These are phyloP conservation scores for Boletus subparvulus DNA, from an alignment of 768 basidiomycete species.

Conservation along the genomic window DNA sequence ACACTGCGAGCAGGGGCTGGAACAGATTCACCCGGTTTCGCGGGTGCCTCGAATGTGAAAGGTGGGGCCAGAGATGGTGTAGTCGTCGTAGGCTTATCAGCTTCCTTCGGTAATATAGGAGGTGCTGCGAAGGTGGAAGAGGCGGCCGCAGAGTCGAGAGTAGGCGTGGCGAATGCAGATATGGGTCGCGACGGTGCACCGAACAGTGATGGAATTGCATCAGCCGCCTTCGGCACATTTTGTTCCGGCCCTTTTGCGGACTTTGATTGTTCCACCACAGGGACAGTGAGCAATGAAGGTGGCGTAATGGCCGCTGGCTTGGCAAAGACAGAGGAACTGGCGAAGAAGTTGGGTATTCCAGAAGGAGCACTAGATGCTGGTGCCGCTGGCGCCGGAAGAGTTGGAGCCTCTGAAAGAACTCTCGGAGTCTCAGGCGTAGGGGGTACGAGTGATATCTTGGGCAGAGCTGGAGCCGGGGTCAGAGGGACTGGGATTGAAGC, in stretches of 20 bases:
- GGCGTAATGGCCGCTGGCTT: constrained; percentile 32
- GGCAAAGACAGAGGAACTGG: constrained; percentile 46
- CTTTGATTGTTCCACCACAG: constrained; percentile 15
- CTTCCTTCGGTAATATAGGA: constrained; percentile 16
- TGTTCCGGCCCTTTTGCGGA: not conserved
- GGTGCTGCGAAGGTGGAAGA: constrained; percentile 9
- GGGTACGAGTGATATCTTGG: constrained; percentile 25
- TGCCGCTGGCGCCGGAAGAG: constrained; percentile 4
- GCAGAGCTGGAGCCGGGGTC: constrained; percentile 12
- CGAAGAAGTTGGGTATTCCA: constrained; percentile 64
- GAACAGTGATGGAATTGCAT: constrained; percentile 12
- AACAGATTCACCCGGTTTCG: constrained; percentile 22
- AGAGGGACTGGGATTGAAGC: constrained; percentile 15
- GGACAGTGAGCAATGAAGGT: constrained; percentile 23
- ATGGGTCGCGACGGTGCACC: constrained; percentile 5
- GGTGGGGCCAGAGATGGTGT: constrained; percentile 13
- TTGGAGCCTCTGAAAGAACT: constrained; percentile 9
- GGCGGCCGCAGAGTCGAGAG: not conserved
- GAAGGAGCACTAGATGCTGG: constrained; percentile 10
- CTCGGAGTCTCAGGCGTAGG: constrained; percentile 28
- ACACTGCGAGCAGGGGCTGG: constrained; percentile 1
- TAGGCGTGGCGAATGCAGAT: constrained; percentile 4
- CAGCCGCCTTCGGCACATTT: constrained; percentile 6
- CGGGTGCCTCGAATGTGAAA: constrained; percentile 31
- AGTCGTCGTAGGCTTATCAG: constrained; percentile 14